Evolutionary conservation across 176 grass and related monocot genomes (phyloP), one percentile per base, ranked within the genome.

Genomic region (Oryza meridionalis): DNA sequence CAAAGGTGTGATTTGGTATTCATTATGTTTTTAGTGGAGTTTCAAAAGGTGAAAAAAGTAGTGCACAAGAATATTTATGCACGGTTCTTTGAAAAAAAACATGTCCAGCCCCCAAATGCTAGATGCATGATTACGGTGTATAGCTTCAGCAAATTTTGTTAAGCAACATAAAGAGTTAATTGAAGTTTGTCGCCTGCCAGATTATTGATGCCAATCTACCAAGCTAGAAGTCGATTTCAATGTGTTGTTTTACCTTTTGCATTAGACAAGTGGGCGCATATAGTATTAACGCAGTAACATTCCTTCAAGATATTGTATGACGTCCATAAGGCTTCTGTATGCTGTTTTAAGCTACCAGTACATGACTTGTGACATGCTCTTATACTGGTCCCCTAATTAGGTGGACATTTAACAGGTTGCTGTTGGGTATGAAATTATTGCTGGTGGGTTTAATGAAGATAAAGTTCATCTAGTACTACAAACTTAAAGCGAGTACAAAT

Each of bases 271-370:
- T 59, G 55, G 21, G 19, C 19, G 0, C 55, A 59, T 21, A 58
- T 8, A 7, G 17, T n/a, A 59, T 59, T 3, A n/a, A 9, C 3
- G 4, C 2, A n/a, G 55, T n/a, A n/a, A 3, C 53, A 58, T 58
- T 59, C 55, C 55, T 59, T 59, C 50, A 58, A 71, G 67, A 42
- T 72, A 72, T 26, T 12, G 47, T 40, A 59, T 76, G 62, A 72
- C 24, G 2, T 45, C 49, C 35, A 40, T 63, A 44, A 65, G 17
- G 76, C 44, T 53, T 62, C 43, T 68, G 22, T 38, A 75, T 1
- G 3, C 31, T 25, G 5, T 37, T 73, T 73, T 75, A 51, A 66
- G 43, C 43, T 11, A 33, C 19, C 25, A 32, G 69, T 69, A 65
- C 40, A 72, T 46, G 63, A 66, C 26, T 45, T 75, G 11, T 15